Evolutionary conservation across 2,329 filamentous ascomycete genomes (phyloP).

Genomic region (Aspergillus proliferans): DNA sequence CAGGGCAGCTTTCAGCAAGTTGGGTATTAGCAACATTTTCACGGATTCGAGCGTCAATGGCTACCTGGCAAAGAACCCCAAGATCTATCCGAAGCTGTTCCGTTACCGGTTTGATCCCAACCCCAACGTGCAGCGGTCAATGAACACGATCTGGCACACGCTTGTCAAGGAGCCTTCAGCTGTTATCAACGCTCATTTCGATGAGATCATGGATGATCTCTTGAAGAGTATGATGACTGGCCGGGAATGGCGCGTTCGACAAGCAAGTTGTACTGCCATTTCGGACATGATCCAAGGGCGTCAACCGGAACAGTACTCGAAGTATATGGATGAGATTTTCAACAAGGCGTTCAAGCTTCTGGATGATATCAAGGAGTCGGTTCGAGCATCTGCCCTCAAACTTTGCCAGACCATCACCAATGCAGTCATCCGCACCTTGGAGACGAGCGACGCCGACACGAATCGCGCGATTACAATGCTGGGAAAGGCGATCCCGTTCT

Average conservation of each 20-base stretch:
- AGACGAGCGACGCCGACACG: conserved; percentile 60
- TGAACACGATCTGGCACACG: conserved; percentile 97
- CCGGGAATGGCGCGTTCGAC: conserved; percentile 85
- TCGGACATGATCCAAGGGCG: conserved; percentile 80
- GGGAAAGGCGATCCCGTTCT: conserved; percentile 78
- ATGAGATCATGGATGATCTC: conserved; percentile 81
- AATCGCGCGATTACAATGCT: conserved; percentile 74
- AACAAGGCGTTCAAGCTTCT: conserved; percentile 79
- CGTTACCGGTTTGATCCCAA: conserved; percentile 95
- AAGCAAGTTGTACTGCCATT: conserved; percentile 87
- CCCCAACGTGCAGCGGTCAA: conserved; percentile 82
- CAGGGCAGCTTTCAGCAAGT: conserved; percentile 89
- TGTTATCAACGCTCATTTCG: conserved; percentile 75
- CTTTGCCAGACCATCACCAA: conserved; percentile 80
- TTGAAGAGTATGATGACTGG: conserved; percentile 72
- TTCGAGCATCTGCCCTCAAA: conserved; percentile 71
- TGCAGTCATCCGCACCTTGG: conserved; percentile 75
- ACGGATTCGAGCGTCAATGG: conserved; percentile 69
- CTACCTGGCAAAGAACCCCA: conserved; percentile 73
- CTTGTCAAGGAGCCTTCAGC: conserved; percentile 81
- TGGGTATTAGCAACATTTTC: conserved; percentile 85
- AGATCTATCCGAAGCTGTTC: conserved; percentile 90
- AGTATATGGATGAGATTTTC: conserved; percentile 81
- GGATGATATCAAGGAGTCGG: conserved; percentile 91
- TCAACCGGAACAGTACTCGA: conserved; percentile 69